Percentiles rank a stretch among this genome's conserved stretches.
These are phyloP conservation scores for Phylloporus sp. DNA, from an alignment of 768 basidiomycete species.

Conservation along the genomic window DNA sequence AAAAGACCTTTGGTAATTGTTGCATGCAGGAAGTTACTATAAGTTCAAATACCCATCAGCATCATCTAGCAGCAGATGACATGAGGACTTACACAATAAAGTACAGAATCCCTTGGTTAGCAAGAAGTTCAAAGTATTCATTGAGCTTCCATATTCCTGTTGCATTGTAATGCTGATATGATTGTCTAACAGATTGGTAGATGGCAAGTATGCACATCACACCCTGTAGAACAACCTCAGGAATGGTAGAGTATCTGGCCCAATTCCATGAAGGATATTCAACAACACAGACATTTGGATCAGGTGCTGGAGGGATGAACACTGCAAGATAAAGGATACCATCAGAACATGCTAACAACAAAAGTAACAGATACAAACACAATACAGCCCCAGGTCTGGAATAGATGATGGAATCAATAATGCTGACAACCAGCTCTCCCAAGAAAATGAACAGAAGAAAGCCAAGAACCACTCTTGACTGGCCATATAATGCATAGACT, in stretches of 20 bases:
- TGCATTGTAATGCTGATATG: neutral
- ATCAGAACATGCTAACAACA: neutral
- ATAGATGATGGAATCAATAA: neutral
- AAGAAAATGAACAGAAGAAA: conserved; percentile 1
- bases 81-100: conserved; percentile 1
- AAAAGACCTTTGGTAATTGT: neutral
- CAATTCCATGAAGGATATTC: conserved; percentile 3
- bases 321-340: neutral
- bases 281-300: conserved; percentile 1
- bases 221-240: conserved; percentile 1
- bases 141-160: conserved; percentile 6
- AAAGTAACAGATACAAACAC: neutral
- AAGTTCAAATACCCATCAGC: neutral
- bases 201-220: conserved; percentile 6
- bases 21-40: conserved; percentile 1
- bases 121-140: conserved; percentile 5
- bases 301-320: neutral
- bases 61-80: neutral
- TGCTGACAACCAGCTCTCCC: neutral
- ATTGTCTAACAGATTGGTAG: neutral
- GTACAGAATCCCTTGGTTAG: conserved; percentile 7
- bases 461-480: neutral
- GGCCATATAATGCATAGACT: conserved; percentile 8
- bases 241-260: neutral
- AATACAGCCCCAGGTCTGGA: neutral